These are phyloP conservation scores for Peronospora belbahrii DNA, from an alignment of 352 stramenopile genomes.

Conservation along the genomic window DNA sequence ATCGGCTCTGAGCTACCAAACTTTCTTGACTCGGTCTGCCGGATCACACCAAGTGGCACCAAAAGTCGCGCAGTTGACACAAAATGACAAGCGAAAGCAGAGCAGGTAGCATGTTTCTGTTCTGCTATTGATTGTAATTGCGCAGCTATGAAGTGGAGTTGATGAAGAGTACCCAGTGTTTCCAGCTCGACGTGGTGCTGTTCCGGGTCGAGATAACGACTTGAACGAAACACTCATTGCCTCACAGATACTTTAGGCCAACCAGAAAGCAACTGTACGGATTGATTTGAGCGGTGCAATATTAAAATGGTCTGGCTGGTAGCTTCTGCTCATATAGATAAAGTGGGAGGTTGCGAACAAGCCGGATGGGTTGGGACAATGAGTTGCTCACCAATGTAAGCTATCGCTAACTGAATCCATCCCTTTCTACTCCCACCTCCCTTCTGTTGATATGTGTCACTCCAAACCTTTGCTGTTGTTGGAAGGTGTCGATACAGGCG, in stretches of 20 bases:
- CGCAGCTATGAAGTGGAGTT: constrained; percentile 24
- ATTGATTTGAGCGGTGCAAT: too few species aligned
- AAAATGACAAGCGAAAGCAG: constrained; percentile 17
- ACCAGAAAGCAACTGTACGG: constrained; percentile 9
- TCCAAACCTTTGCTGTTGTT: constrained; percentile 8
- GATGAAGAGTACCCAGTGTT: constrained; percentile 22
- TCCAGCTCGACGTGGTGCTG: background rate
- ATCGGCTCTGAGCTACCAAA: constrained; percentile 4
- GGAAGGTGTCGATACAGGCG: constrained; percentile 3
- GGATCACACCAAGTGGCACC: constrained; percentile 11
- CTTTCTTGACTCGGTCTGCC: background rate
- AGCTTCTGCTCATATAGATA: background rate
- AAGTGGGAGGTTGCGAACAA: background rate
- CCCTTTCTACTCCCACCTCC: constrained; percentile 14
- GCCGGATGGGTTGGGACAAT: too few species aligned
- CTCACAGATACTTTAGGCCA: constrained; percentile 13
- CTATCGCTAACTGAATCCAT: background rate
- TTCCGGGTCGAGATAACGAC: constrained; percentile 4
- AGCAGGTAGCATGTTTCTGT: too few species aligned
- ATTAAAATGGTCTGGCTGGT: background rate
- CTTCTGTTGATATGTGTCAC: constrained; percentile 6
- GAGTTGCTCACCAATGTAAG: too few species aligned
- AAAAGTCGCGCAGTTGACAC: constrained; percentile 8
- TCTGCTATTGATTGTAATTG: too few species aligned
- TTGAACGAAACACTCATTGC: constrained; percentile 14